phyloP scores from a whole-genome alignment of 345 rosid species.

The Sisymbrium irio region DNA sequence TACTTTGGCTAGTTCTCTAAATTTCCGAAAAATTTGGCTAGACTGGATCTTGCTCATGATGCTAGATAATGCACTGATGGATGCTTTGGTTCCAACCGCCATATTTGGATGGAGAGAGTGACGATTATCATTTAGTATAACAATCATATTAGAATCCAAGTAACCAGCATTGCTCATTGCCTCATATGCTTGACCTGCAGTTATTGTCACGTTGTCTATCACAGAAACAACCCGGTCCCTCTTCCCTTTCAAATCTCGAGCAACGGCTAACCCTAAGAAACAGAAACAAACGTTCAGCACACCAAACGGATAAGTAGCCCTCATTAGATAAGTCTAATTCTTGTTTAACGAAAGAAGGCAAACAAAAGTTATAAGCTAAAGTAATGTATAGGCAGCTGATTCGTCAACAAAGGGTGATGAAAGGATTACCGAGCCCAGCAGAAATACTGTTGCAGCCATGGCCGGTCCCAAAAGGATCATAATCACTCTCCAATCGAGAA shows the following conservation, averaged over 20 bases:
- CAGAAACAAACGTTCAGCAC: constrained; percentile 1
- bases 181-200: constrained; percentile 94
- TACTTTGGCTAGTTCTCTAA: constrained; percentile 93
- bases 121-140: constrained; percentile 80
- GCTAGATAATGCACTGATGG: constrained; percentile 76
- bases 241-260: constrained; percentile 88
- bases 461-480: constrained; percentile 84
- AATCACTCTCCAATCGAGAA: constrained; percentile 67
- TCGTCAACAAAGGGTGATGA: constrained; percentile 4
- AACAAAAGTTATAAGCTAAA: neutral
- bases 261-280: constrained; percentile 74
- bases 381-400: neutral
- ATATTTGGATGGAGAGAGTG: constrained; percentile 70
- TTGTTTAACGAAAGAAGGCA: neutral
- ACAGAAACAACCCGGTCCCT: constrained; percentile 68
- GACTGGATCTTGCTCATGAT: constrained; percentile 87
- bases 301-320: neutral
- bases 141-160: constrained; percentile 84
- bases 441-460: constrained; percentile 93
- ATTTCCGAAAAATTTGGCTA: constrained; percentile 71
- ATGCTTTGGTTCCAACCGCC: constrained; percentile 73
- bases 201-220: constrained; percentile 73
- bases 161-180: constrained; percentile 97
- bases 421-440: constrained; percentile 80
- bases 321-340: neutral